Evolutionary conservation across 306 rosid genomes (phyloP), one percentile per base, ranked within the genome.

Genomic region (Cucumis hystrix): DNA sequence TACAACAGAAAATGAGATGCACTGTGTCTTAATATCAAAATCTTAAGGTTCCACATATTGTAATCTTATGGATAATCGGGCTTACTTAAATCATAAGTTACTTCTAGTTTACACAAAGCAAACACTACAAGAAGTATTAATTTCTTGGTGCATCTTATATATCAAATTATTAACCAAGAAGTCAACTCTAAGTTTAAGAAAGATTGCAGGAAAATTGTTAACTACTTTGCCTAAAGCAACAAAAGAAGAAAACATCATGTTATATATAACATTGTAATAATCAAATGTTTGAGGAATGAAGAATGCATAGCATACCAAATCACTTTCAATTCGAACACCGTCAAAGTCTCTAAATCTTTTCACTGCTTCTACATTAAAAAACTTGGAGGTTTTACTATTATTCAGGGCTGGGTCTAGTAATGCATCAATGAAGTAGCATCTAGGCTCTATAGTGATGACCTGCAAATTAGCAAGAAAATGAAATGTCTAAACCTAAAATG

Each of bases 381-480:
- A 93, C 84, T 79, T 85, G 10, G 84, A 71, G 62, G 94, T 88
- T 23, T 82, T 87, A 57, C 88, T 83, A 77, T 74, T 82, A 79
- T 77, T 82, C 92, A 90, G 82, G n/a, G n/a, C n/a, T n/a, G n/a
- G n/a, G 60, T 68, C 83, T 80, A 91, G 83, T 84, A 93, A 79
- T 76, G 97, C 92, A 82, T 93, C 91, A 70, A 91, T 90, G 72
- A 93, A 90, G 93, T 93, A 93, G 91, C 97, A 93, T 76, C 98
- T 94, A 66, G 97, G 98, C 83, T 93, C 97, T 81, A 93, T 97
- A 0, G 98, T 91, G 74, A 93, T 91, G 83, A 91, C 97, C 98
- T 93, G 75, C 66, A 85, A 79, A 79, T 45, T 28, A 23, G 20
- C 33, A 14, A 67, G 9, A 10, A 61, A 45, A 40, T 33, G 43